Evolutionary conservation across 1,284 basidiomycete species (phyloP).

Genomic region (Sphagnurus paluster): DNA sequence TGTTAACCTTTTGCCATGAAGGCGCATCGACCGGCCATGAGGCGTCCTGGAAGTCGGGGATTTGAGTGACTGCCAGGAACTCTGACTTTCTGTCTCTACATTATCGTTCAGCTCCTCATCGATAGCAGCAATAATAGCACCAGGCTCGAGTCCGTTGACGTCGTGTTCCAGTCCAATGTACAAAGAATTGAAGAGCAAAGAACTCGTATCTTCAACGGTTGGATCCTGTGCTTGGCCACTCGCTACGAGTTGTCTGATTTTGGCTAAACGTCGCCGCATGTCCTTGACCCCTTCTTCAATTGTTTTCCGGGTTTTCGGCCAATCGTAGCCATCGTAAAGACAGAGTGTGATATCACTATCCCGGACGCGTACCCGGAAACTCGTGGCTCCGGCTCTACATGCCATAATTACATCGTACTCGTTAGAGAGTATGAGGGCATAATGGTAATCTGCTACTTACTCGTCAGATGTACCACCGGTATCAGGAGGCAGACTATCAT

Average conservation of each 20-base stretch:
- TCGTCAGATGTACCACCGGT: conserved; percentile 40
- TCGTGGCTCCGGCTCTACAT: conserved; percentile 47
- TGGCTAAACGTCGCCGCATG: conserved; percentile 84
- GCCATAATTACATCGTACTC: not conserved
- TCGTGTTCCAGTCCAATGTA: conserved; percentile 84
- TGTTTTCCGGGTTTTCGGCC: conserved; percentile 79
- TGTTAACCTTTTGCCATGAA: conserved; percentile 65
- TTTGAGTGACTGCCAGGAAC: conserved; percentile 84
- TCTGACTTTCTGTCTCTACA: conserved; percentile 66
- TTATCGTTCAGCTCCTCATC: conserved; percentile 86
- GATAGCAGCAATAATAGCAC: conserved; percentile 83
- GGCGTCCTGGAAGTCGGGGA: conserved; percentile 42
- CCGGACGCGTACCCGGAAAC: conserved; percentile 54
- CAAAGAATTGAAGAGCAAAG: conserved; percentile 90
- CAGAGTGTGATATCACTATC: conserved; percentile 66
- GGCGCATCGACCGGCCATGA: conserved; percentile 38
- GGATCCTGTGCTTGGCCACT: conserved; percentile 88
- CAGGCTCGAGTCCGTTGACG: conserved; percentile 71
- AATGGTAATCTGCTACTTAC: conserved; percentile 37
- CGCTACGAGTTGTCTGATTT: conserved; percentile 93
- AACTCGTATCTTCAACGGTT: conserved; percentile 73
- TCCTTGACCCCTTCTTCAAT: conserved; percentile 90
- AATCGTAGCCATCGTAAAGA: conserved; percentile 94
- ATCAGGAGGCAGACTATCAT: conserved; percentile 66
- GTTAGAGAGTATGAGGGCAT: not conserved